Evolutionary conservation across 2,329 filamentous ascomycete genomes (phyloP).

Genomic region (Teratosphaeria nubilosa): DNA sequence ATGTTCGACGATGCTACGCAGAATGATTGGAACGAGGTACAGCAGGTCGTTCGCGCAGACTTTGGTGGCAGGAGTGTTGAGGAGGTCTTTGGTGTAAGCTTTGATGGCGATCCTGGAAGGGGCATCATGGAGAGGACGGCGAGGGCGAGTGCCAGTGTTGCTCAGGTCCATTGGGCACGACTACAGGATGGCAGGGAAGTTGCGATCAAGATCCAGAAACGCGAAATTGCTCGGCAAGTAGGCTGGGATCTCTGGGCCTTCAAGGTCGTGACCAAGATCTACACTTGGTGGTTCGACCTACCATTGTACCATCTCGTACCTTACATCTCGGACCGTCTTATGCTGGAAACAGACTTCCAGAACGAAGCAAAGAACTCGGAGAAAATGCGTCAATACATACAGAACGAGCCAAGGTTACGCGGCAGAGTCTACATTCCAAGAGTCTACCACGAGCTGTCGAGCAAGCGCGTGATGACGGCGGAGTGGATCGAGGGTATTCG

Average conservation of each 20-base stretch:
- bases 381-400: constrained; percentile 68
- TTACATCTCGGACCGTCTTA: constrained; percentile 83
- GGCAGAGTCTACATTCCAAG: constrained; percentile 80
- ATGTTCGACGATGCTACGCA: constrained; percentile 99
- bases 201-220: constrained; percentile 93
- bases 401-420: constrained; percentile 62
- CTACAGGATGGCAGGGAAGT: constrained; percentile 81
- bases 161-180: constrained; percentile 91
- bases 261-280: constrained; percentile 74
- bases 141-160: constrained; percentile 79
- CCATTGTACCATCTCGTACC: constrained; percentile 84
- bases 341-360: constrained; percentile 87
- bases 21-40: constrained; percentile 76
- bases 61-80: constrained; percentile 75
- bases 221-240: constrained; percentile 83
- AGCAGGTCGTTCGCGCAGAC: constrained; percentile 76
- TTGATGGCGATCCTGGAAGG: constrained; percentile 41
- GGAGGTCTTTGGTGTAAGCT: constrained; percentile 87
- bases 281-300: constrained; percentile 84
- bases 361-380: constrained; percentile 86
- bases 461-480: constrained; percentile 76
- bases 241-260: constrained; percentile 95
- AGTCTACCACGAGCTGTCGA: constrained; percentile 73
- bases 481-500: constrained; percentile 97
- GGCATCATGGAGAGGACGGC: constrained; percentile 62